These are phyloP conservation scores for Mortierella claussenii DNA, from an alignment of 192 early-diverging fungal genomes.

Conservation along the genomic window DNA sequence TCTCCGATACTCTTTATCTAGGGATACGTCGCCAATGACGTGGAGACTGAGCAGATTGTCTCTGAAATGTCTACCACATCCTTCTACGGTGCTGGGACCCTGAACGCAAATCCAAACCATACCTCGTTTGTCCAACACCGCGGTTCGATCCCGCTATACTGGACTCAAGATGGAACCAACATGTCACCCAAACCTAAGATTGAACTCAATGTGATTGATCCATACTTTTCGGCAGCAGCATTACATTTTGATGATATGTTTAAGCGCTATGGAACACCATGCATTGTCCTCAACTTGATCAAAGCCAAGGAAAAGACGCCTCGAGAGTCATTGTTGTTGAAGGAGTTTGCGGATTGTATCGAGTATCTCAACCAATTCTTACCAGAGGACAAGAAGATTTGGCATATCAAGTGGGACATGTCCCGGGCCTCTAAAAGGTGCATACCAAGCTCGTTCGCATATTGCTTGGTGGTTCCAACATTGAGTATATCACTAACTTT, in stretches of 20 bases:
- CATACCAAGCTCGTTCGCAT: too few species aligned
- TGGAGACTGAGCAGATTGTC: constrained; percentile 99
- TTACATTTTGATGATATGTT: constrained; percentile 96
- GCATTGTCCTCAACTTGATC: constrained; percentile 95
- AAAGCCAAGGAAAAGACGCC: constrained; percentile 93
- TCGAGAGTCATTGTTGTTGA: constrained; percentile 87
- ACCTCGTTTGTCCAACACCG: constrained; percentile 98
- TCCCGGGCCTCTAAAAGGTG: constrained; percentile 92
- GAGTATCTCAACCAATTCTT: constrained; percentile 93
- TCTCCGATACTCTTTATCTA: constrained; percentile 19
- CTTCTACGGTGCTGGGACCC: constrained; percentile 71
- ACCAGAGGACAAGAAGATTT: constrained; percentile 79
- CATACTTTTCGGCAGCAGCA: constrained; percentile 92
- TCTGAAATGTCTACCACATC: constrained; percentile 90
- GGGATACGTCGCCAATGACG: constrained; percentile 98
- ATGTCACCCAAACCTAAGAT: constrained; percentile 97
- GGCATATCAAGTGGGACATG: constrained; percentile 98
- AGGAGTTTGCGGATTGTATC: constrained; percentile 86
- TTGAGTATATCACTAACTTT: too few species aligned
- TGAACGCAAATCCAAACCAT: constrained; percentile 76
- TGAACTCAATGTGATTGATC: constrained; percentile 88
- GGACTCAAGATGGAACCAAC: constrained; percentile 93
- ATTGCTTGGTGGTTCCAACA: too few species aligned
- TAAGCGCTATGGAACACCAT: constrained; percentile 87
- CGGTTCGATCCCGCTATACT: constrained; percentile 95